Conservation (phyloP, 345 rosid genomes). For the Eutrema yunnanense region DNA sequence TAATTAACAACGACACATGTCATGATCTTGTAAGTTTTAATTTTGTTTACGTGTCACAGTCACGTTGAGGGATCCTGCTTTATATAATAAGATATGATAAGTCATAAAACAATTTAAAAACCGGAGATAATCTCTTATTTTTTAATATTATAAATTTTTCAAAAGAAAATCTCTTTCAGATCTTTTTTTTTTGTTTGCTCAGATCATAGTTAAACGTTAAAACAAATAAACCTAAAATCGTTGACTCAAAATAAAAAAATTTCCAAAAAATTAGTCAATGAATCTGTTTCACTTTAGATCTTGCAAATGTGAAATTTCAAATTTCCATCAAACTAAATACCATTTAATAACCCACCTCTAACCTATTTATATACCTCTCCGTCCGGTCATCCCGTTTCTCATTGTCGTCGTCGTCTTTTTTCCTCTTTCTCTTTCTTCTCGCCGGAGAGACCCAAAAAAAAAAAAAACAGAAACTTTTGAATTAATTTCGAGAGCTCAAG, state of each 20-base stretch:
- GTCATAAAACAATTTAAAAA: neutral
- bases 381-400: conserved; percentile 10
- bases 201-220: neutral
- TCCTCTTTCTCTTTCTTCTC: neutral
- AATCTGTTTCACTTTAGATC: neutral
- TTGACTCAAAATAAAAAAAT: neutral
- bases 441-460: neutral
- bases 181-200: neutral
- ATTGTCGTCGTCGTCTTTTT: neutral
- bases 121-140: neutral
- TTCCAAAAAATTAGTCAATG: neutral
- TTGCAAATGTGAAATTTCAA: neutral
- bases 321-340: neutral
- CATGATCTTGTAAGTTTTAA: too few relatives aligned
- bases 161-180: neutral
- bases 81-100: too few relatives aligned
- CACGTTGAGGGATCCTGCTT: too few relatives aligned
- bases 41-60: too few relatives aligned
- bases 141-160: too few relatives aligned
- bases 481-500: neutral
- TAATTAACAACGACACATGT: too few relatives aligned
- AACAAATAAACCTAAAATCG: neutral
- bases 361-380: conserved; percentile 8
- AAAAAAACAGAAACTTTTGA: neutral
- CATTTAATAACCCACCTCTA: neutral